Evolutionary conservation across 2,329 filamentous ascomycete genomes (phyloP).

Genomic region (Microcera coccophila): DNA sequence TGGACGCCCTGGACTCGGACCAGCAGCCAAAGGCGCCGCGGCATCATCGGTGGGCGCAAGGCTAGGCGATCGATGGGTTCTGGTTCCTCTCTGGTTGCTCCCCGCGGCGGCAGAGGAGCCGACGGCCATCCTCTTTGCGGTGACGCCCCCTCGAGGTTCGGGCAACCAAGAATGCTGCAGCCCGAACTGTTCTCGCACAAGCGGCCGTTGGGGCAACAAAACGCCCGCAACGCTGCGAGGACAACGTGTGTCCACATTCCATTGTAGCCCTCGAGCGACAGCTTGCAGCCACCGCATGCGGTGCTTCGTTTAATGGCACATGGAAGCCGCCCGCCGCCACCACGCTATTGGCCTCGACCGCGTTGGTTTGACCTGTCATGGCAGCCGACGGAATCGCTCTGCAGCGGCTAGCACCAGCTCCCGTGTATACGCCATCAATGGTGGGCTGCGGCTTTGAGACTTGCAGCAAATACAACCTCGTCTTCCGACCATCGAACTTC

Average conservation of each 20-base stretch:
- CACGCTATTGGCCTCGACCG: background rate
- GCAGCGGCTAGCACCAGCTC: background rate
- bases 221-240: conserved; percentile 14
- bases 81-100: too few species aligned
- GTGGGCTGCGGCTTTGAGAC: background rate
- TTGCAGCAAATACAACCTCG: background rate
- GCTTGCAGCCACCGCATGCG: background rate
- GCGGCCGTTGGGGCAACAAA: conserved; percentile 11
- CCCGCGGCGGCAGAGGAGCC: too few species aligned
- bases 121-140: too few species aligned
- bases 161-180: too few species aligned
- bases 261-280: background rate
- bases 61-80: too few species aligned
- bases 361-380: background rate
- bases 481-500: background rate
- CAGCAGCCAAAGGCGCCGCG: too few species aligned
- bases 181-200: background rate
- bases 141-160: too few species aligned
- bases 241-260: background rate
- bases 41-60: too few species aligned
- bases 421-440: background rate
- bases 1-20: too few species aligned
- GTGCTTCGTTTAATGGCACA: too few species aligned
- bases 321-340: conserved; percentile 10
- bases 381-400: too few species aligned